phyloP scores from a whole-genome alignment of 2,329 filamentous ascomycete genomes.

The Fusarium citri region DNA sequence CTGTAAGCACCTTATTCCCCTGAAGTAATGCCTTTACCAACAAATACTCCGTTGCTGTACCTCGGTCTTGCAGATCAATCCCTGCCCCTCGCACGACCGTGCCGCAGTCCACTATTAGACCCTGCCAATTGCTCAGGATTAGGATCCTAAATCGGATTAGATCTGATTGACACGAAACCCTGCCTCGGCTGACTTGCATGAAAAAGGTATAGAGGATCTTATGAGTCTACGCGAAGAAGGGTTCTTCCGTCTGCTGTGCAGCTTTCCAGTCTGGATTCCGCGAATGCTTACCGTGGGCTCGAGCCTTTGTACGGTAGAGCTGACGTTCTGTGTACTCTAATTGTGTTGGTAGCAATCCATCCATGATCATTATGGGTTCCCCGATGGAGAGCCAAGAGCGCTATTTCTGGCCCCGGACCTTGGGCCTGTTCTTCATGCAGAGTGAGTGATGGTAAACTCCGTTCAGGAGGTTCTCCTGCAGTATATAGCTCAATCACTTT shows the following conservation, averaged over 20 bases:
- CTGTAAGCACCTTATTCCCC: not conserved
- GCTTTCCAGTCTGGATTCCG: not conserved
- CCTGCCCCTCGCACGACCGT: not conserved
- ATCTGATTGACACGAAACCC: constrained; percentile 12
- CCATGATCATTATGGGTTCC: not conserved
- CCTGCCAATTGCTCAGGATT: not conserved
- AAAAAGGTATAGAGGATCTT: not conserved
- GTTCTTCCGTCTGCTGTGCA: not conserved
- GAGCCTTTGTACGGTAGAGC: not conserved
- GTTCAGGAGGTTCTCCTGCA: constrained; percentile 4
- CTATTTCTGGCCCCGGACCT: not conserved
- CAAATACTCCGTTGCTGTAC: not conserved
- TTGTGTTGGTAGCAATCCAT: not conserved
- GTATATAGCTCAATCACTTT: constrained; percentile 27
- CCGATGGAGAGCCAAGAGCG: not conserved
- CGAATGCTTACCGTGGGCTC: not conserved
- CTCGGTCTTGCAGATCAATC: not conserved
- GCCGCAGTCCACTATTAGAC: constrained; percentile 4
- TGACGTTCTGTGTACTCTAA: not conserved
- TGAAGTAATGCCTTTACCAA: not conserved
- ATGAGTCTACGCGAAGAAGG: not conserved
- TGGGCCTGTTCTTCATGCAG: not conserved
- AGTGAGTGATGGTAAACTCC: not conserved
- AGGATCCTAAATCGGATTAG: constrained; percentile 30
- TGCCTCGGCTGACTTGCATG: not conserved